phyloP scores from a whole-genome alignment of 2,329 filamentous ascomycete species.

The Neocucurbitaria cava region DNA sequence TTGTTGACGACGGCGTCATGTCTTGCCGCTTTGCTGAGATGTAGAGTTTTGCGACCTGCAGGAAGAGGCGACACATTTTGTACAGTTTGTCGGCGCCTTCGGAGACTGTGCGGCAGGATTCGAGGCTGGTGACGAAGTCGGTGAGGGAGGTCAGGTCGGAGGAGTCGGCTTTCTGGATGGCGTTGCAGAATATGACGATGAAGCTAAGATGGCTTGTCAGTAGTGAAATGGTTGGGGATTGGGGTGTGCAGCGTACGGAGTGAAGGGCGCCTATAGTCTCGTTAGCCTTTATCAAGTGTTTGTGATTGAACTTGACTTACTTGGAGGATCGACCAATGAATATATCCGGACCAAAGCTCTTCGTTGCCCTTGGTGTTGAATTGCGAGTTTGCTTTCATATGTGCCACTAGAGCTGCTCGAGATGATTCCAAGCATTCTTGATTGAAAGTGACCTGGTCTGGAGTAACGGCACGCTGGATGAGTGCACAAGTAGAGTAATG shows the following conservation, averaged over 20 bases:
- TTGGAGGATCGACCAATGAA: slow-evolving; percentile 34
- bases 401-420: slow-evolving; percentile 39
- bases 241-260: slow-evolving; percentile 41
- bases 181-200: slow-evolving; percentile 58
- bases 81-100: slow-evolving; percentile 67
- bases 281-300: slow-evolving; percentile 29
- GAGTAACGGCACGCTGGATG: slow-evolving; percentile 41
- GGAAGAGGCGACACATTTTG: slow-evolving; percentile 68
- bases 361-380: slow-evolving; percentile 44
- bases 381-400: slow-evolving; percentile 35
- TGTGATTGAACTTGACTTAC: background rate
- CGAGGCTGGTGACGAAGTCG: slow-evolving; percentile 64
- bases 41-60: slow-evolving; percentile 67
- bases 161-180: slow-evolving; percentile 59
- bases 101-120: slow-evolving; percentile 60
- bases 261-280: slow-evolving; percentile 55
- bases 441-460: slow-evolving; percentile 41
- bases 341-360: slow-evolving; percentile 44
- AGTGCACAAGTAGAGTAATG: slow-evolving; percentile 43
- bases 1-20: slow-evolving; percentile 6
- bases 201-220: slow-evolving; percentile 33
- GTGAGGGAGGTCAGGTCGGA: slow-evolving; percentile 63
- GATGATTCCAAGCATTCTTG: slow-evolving; percentile 42
- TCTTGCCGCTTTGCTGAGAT: slow-evolving; percentile 64
- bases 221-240: background rate